phyloP scores from a whole-genome alignment of 306 rosid species.

The Amphicarpaea edgeworthii region DNA sequence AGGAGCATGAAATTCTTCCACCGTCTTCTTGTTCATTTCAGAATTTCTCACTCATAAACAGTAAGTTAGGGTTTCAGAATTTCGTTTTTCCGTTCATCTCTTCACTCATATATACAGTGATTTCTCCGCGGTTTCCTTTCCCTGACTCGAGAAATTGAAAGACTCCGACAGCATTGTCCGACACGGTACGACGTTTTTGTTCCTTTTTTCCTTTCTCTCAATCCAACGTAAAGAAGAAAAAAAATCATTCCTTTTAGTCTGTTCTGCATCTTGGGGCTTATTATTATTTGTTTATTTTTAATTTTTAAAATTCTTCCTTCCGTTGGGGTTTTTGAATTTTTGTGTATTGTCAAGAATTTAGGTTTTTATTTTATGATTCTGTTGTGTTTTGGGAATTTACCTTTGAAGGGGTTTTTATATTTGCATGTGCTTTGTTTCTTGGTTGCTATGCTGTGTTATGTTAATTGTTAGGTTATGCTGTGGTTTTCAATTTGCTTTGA shows the following conservation, averaged over 20 bases:
- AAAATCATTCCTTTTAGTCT: neutral
- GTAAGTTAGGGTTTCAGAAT: constrained; percentile 42
- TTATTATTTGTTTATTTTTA: neutral
- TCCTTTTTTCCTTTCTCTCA: neutral
- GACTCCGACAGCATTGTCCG: neutral
- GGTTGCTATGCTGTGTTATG: neutral
- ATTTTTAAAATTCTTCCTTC: constrained; percentile 28
- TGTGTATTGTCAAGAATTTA: neutral
- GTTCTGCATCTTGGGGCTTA: neutral
- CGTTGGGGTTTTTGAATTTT: constrained; percentile 12
- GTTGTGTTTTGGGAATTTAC: constrained; percentile 2
- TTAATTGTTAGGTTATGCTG: constrained; percentile 1
- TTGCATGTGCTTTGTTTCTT: neutral
- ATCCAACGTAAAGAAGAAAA: neutral
- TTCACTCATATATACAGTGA: neutral
- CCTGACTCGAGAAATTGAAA: neutral
- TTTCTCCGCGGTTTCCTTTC: neutral
- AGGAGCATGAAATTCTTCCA: neutral
- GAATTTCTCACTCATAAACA: neutral
- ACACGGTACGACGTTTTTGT: constrained; percentile 20
- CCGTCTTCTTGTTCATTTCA: neutral
- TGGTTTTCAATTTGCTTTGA: constrained; percentile 11
- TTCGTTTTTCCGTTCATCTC: neutral
- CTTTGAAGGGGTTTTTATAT: neutral
- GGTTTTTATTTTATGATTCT: neutral